These are phyloP conservation scores for Penicillium sp. DNA, from an alignment of 2,329 filamentous ascomycete species.

Conservation along the genomic window DNA sequence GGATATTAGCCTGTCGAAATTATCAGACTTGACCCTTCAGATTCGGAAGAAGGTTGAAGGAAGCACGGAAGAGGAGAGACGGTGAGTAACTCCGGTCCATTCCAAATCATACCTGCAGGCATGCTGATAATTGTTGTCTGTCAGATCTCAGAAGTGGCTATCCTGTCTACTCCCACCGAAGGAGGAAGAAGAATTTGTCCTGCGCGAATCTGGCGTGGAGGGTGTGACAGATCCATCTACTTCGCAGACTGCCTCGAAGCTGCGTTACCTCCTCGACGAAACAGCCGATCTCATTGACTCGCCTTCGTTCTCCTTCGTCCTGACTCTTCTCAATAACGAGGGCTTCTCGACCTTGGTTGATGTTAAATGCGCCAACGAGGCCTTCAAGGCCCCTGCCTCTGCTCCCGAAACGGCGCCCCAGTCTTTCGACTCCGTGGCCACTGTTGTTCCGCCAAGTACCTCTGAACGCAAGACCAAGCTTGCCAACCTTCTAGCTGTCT, in stretches of 20 bases:
- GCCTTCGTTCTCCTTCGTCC: constrained; percentile 80
- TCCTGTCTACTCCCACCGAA: constrained; percentile 75
- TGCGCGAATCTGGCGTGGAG: constrained; percentile 77
- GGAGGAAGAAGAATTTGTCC: constrained; percentile 76
- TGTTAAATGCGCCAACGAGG: constrained; percentile 71
- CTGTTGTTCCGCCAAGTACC: constrained; percentile 35
- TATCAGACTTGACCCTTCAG: constrained; percentile 76
- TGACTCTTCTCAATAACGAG: constrained; percentile 80
- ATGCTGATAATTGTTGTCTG: constrained; percentile 10
- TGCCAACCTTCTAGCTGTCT: constrained; percentile 82
- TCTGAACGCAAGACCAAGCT: constrained; percentile 64
- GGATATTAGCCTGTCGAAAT: constrained; percentile 74
- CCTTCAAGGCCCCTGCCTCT: constrained; percentile 60
- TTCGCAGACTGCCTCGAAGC: constrained; percentile 46
- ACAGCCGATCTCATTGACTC: constrained; percentile 95
- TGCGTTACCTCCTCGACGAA: constrained; percentile 87
- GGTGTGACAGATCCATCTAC: constrained; percentile 40
- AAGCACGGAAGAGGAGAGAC: constrained; percentile 60
- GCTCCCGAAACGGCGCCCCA: constrained; percentile 46
- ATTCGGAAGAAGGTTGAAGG: constrained; percentile 85
- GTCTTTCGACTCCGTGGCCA: constrained; percentile 43
- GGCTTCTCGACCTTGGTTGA: constrained; percentile 83
- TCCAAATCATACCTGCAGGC: constrained; percentile 19
- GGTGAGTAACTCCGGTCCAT: constrained; percentile 36
- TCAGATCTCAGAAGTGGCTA: constrained; percentile 68